These are phyloP conservation scores for Vaccinium vitisidaea DNA, from an alignment of 148 eudicot species.

Conservation along the genomic window DNA sequence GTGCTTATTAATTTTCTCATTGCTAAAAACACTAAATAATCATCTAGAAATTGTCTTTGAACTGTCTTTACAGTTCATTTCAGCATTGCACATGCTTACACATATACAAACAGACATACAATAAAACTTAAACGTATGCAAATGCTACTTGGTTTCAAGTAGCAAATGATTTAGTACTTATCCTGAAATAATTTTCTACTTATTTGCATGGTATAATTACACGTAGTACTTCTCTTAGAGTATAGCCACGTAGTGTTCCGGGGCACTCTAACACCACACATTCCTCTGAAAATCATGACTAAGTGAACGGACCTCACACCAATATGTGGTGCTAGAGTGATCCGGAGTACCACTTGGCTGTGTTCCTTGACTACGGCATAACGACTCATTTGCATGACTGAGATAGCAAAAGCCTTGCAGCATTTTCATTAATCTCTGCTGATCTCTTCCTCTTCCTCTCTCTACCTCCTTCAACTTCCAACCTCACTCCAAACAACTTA, in stretches of 20 bases:
- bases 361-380: too few species aligned
- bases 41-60: neutral
- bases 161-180: neutral
- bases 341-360: too few species aligned
- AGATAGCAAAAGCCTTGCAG: conserved; percentile 36
- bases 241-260: too few species aligned
- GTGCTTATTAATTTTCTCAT: neutral
- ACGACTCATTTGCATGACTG: conserved; percentile 40
- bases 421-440: conserved; percentile 29
- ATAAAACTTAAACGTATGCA: neutral
- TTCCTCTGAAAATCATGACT: too few species aligned
- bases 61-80: neutral
- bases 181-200: neutral
- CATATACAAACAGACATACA: neutral
- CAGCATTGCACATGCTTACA: neutral
- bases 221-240: too few species aligned
- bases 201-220: too few species aligned
- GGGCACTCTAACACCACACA: too few species aligned
- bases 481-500: conserved; percentile 76
- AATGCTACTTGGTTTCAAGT: conserved; percentile 1
- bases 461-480: conserved; percentile 43
- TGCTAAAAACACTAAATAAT: neutral
- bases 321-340: too few species aligned
- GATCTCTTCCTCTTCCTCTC: conserved; percentile 52
- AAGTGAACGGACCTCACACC: too few species aligned